phyloP scores from a whole-genome alignment of 1,284 basidiomycete genomes.

The Malassezia furfur region DNA sequence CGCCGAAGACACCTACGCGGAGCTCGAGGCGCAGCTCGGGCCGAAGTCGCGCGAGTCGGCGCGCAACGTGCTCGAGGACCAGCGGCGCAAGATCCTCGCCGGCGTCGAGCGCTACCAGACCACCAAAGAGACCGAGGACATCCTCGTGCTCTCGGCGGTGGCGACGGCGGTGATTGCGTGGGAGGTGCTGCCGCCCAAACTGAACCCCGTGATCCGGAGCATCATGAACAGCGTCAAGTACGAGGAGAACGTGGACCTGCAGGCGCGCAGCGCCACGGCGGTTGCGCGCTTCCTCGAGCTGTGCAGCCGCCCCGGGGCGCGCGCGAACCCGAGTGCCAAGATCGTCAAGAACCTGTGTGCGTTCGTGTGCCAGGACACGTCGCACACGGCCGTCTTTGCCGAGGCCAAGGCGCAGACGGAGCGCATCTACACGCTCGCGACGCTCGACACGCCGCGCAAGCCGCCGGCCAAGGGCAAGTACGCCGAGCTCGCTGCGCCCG shows the following conservation, averaged over 20 bases:
- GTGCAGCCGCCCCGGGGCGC: conserved; percentile 59
- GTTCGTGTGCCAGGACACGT: conserved; percentile 77
- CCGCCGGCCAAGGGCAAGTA: conserved; percentile 11
- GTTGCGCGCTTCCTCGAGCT: conserved; percentile 80
- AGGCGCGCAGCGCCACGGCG: conserved; percentile 75
- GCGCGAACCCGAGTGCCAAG: conserved; percentile 66
- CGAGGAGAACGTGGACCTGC: conserved; percentile 76
- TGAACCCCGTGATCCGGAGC: conserved; percentile 90
- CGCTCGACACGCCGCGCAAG: conserved; percentile 27
- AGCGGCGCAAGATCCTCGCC: conserved; percentile 62
- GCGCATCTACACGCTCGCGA: conserved; percentile 67
- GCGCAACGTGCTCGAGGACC: conserved; percentile 61
- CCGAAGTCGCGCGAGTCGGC: conserved; percentile 64
- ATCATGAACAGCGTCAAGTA: conserved; percentile 91
- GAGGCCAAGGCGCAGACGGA: conserved; percentile 57
- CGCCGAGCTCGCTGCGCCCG: conserved; percentile 38
- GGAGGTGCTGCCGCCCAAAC: conserved; percentile 54
- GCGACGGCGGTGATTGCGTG: conserved; percentile 71
- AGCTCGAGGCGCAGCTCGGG: conserved; percentile 52
- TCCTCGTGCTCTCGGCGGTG: conserved; percentile 75
- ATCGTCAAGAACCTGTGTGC: conserved; percentile 95
- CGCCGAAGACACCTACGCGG: conserved; percentile 62
- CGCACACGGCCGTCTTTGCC: conserved; percentile 79
- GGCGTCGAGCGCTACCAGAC: conserved; percentile 73
- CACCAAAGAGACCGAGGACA: conserved; percentile 76